These are phyloP conservation scores for Phaseolus lunatus DNA, from an alignment of 306 rosid genomes.

Conservation along the genomic window DNA sequence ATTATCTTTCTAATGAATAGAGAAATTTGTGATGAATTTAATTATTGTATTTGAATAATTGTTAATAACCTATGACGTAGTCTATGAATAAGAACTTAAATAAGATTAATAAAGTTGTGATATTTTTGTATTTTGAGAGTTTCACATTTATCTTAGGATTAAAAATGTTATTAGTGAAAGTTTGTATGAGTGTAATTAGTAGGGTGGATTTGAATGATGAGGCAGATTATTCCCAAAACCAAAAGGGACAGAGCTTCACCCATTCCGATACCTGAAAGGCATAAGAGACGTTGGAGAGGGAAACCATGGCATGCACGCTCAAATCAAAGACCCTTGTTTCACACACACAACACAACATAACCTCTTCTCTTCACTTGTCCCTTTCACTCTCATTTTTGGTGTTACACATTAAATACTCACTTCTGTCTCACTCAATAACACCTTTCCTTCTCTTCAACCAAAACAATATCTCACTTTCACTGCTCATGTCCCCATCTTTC, in stretches of 20 bases:
- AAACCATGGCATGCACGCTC: background rate
- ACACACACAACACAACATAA: too few species aligned
- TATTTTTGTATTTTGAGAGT: too few species aligned
- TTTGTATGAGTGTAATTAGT: too few species aligned
- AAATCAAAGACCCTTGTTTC: background rate
- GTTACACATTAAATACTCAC: background rate
- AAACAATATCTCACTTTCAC: constrained; percentile 53
- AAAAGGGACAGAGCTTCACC: constrained; percentile 37
- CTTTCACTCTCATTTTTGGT: background rate
- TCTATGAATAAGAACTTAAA: too few species aligned
- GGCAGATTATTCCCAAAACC: background rate
- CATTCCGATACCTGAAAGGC: constrained; percentile 42
- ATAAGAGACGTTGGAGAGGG: constrained; percentile 11
- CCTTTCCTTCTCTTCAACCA: constrained; percentile 33
- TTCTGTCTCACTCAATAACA: background rate
- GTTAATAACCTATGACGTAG: too few species aligned
- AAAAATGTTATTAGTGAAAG: too few species aligned
- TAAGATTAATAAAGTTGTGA: too few species aligned
- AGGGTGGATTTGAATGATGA: background rate
- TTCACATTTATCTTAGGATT: too few species aligned
- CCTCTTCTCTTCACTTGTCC: background rate
- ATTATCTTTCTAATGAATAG: too few species aligned
- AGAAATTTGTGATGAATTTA: too few species aligned
- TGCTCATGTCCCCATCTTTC: constrained; percentile 51
- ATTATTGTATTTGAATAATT: too few species aligned